Conservation (phyloP, 2,329 filamentous ascomycete genomes). For the Zelopaecilomyces penicillatus region DNA sequence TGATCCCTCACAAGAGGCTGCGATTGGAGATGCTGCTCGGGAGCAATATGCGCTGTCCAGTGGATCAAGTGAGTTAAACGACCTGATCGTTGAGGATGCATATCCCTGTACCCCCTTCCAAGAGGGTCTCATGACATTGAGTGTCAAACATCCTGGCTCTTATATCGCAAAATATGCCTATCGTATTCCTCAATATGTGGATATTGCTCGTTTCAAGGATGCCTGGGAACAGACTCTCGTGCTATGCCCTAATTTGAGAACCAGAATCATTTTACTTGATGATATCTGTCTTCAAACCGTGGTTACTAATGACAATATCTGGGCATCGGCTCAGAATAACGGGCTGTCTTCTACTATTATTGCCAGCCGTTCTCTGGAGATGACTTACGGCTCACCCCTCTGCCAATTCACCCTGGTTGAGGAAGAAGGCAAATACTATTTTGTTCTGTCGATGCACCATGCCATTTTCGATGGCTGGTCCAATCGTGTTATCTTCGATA, state of each 20-base stretch:
- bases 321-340: too few species aligned
- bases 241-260: too few species aligned
- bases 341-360: too few species aligned
- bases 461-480: conserved; percentile 50
- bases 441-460: conserved; percentile 48
- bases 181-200: too few species aligned
- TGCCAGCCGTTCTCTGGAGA: too few species aligned
- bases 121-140: conserved; percentile 45
- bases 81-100: conserved; percentile 39
- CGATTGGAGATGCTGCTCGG: conserved; percentile 28
- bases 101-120: conserved; percentile 49
- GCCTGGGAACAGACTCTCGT: too few species aligned
- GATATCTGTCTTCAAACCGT: too few species aligned
- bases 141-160: conserved; percentile 26
- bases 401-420: not conserved
- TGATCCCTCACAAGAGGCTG: conserved; percentile 24
- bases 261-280: too few species aligned
- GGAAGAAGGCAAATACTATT: conserved; percentile 24
- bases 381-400: not conserved
- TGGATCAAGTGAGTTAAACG: conserved; percentile 10
- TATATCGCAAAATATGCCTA: too few species aligned
- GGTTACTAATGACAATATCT: too few species aligned
- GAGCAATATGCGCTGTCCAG: conserved; percentile 26
- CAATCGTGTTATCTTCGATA: conserved; percentile 41
- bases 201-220: too few species aligned